Base-by-base conservation (phyloP, 345 rosid genomes). In the Cardamine chenopodiifolia region DNA sequence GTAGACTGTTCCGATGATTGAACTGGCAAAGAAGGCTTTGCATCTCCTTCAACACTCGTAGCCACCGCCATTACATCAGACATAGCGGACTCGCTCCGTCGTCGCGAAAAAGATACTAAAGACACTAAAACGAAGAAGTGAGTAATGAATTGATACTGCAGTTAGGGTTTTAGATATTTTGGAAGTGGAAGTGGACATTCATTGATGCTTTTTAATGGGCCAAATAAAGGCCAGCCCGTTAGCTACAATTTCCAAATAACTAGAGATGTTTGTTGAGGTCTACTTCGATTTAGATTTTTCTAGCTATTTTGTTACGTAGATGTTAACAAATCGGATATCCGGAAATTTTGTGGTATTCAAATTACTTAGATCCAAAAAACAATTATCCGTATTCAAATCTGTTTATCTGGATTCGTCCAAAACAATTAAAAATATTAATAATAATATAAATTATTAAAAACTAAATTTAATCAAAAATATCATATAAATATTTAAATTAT, bases 1-100 rank as follows among this genome's bases (percentile, higher is more conserved):
- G 82, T 75, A 14, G 77, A 77, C 20, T 79, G 70, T 67, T 78
- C 78, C 32, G 83, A 73, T 20, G 79, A 19, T 25, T 62, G 45
- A 25, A 59, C 20, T 39, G 70, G 34, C 3, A 54, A 55, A 4
- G 3, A 31, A 14, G 26, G 20, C 25, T 47, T 67, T 3, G 12
- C 69, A 68, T 59, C 48, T 68, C 62, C 74, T 59, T 59, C 59
- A 10, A 26, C 17, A 66, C 17, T 48, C 8, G n/a, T 25, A 18
- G 20, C 72, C 20, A 14, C 82, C 56, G 49, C 39, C 18, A 47
- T 20, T 60, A 66, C 31, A 15, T 79, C 81, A 14, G 80, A 40
- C 83, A 79, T 79, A 1, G 67, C 67, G 7, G 44, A 20, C 10
- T 18, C 59, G 50, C 62, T 70, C 80, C 47, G 56, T 67, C 68